phyloP scores from a whole-genome alignment of 805 yeast genomes.

The Schizosaccharomyces cryophilus region DNA sequence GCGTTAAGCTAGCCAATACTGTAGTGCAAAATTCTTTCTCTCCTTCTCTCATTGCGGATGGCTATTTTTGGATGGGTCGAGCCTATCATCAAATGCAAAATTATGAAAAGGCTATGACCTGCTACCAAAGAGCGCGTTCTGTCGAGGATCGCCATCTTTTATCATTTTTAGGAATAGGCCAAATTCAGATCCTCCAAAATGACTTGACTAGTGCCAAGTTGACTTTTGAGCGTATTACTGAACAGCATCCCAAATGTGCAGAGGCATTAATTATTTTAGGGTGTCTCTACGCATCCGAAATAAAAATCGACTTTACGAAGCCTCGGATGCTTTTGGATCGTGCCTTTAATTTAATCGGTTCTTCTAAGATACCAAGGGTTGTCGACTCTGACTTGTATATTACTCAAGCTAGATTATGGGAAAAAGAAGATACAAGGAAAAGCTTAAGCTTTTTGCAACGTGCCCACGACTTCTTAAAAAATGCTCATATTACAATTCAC shows the following conservation, averaged over 20 bases:
- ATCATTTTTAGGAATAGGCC: slow-evolving; percentile 65
- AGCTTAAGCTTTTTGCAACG: neutral
- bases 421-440: neutral
- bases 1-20: slow-evolving; percentile 29
- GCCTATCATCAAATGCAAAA: slow-evolving; percentile 37
- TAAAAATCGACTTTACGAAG: neutral
- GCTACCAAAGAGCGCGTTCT: slow-evolving; percentile 48
- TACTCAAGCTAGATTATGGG: slow-evolving; percentile 1
- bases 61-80: slow-evolving; percentile 69
- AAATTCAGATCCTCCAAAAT: slow-evolving; percentile 52
- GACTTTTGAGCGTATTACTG: slow-evolving; percentile 52
- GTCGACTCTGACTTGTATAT: neutral
- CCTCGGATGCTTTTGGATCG: neutral
- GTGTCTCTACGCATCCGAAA: slow-evolving; percentile 24
- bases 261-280: slow-evolving; percentile 57
- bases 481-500: neutral
- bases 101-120: slow-evolving; percentile 41
- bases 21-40: slow-evolving; percentile 20
- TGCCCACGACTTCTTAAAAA: neutral
- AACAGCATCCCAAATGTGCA: slow-evolving; percentile 37
- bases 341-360: neutral
- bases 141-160: slow-evolving; percentile 34
- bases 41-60: slow-evolving; percentile 29
- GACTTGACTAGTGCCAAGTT: slow-evolving; percentile 55
- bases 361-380: neutral